Percentiles rank a stretch among this genome's conserved stretches.
Conservation (phyloP, 139 green algal genomes). For the Micractinium conductrix region DNA sequence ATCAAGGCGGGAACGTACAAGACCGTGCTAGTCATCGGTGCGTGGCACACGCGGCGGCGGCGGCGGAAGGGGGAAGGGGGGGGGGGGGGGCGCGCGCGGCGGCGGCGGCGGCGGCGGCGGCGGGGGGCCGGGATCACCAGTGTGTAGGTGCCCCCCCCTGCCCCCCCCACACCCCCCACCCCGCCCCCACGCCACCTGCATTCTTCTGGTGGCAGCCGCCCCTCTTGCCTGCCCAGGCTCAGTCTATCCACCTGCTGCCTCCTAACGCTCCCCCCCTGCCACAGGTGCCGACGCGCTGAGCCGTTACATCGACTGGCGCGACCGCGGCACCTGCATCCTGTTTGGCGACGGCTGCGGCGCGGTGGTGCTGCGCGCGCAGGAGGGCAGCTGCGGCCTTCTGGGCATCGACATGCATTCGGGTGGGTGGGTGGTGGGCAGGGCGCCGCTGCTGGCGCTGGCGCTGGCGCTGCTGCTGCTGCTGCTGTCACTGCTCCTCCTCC, state of each 20-base stretch:
- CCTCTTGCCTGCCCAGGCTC: no score
- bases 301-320: conserved; percentile 94
- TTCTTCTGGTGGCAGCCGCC: no score
- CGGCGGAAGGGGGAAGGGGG: no score
- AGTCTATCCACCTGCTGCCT: no score
- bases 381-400: conserved; percentile 73
- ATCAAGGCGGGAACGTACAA: conserved; percentile 74
- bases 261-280: no score
- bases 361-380: conserved; percentile 74
- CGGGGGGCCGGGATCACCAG: no score
- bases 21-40: conserved; percentile 31
- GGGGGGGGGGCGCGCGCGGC: neutral
- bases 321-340: conserved; percentile 95
- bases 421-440: neutral
- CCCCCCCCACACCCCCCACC: neutral
- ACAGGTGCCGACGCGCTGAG: conserved; percentile 93
- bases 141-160: no score
- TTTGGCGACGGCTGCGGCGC: conserved; percentile 97
- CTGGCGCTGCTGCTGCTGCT: no score
- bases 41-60: no score
- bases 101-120: no score
- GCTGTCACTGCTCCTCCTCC: no score
- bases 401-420: conserved; percentile 79
- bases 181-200: no score
- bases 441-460: neutral